Percentiles rank a stretch among this genome's conserved stretches.
These are phyloP conservation scores for Boletus mariae DNA, from an alignment of 1,284 basidiomycete species.

Conservation along the genomic window DNA sequence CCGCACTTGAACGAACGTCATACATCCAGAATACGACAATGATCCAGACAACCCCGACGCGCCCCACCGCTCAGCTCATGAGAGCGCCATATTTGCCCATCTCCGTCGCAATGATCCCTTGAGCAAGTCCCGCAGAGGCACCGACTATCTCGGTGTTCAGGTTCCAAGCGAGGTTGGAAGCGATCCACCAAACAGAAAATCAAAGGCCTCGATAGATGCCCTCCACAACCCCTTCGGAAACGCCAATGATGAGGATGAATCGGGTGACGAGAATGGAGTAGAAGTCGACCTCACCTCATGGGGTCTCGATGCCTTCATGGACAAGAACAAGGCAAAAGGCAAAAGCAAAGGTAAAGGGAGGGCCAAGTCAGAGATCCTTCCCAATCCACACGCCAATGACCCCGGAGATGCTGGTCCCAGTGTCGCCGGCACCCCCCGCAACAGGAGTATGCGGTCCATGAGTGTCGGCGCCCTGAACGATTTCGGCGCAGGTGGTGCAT, in stretches of 20 bases:
- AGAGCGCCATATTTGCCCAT: constrained; percentile 78
- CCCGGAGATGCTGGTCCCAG: constrained; percentile 35
- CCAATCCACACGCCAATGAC: constrained; percentile 45
- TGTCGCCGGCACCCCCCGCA: constrained; percentile 24
- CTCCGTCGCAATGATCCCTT: constrained; percentile 45
- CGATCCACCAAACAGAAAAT: constrained; percentile 42
- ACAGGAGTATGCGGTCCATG: constrained; percentile 50
- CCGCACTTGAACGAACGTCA: not conserved
- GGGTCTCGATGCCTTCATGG: constrained; percentile 74
- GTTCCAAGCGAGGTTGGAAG: constrained; percentile 61
- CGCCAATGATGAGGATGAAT: constrained; percentile 56
- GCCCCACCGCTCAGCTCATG: constrained; percentile 63
- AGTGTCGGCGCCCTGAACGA: constrained; percentile 61
- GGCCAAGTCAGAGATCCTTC: constrained; percentile 47
- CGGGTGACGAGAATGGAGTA: constrained; percentile 46
- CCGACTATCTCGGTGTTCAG: constrained; percentile 65
- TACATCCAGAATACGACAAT: constrained; percentile 72
- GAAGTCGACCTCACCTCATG: constrained; percentile 81
- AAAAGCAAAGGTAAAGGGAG: constrained; percentile 40
- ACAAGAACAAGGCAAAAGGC: constrained; percentile 55
- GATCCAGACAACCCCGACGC: constrained; percentile 61
- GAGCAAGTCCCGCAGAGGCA: constrained; percentile 43
- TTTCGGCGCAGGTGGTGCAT: constrained; percentile 45
- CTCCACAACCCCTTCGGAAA: constrained; percentile 68
- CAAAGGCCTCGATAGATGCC: constrained; percentile 53